These are phyloP conservation scores for Gynochthodes officinalis DNA, from an alignment of 257 asterid genomes.

Conservation along the genomic window DNA sequence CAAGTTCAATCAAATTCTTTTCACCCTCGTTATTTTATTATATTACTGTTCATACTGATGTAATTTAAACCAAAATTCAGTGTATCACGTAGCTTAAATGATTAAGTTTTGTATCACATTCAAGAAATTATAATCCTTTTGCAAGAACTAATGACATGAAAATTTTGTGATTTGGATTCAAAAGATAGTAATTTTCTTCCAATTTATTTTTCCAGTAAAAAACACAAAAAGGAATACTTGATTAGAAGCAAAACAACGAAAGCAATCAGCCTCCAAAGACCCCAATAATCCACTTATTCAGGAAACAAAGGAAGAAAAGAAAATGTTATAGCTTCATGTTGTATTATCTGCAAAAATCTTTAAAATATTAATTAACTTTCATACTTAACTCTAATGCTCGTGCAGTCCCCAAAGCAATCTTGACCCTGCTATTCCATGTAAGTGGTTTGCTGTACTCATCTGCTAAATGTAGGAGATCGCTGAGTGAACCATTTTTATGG, in stretches of 20 bases:
- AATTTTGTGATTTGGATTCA: not conserved
- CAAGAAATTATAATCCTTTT: not conserved
- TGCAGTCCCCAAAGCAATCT: constrained; percentile 94
- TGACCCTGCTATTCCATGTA: constrained; percentile 89
- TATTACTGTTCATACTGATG: no score
- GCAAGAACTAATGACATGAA: not conserved
- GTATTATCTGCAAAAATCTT: not conserved
- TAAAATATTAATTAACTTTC: not conserved
- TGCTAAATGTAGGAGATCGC: constrained; percentile 69
- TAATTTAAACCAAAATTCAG: not conserved
- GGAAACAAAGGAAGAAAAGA: not conserved
- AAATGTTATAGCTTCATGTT: not conserved
- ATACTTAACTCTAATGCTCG: constrained; percentile 83
- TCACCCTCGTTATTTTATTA: no score
- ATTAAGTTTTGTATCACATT: not conserved
- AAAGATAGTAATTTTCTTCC: not conserved
- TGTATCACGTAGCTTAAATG: not conserved
- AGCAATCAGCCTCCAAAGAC: not conserved
- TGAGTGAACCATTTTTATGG: constrained; percentile 72
- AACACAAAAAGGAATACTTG: not conserved
- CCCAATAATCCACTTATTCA: not conserved
- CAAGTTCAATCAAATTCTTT: not conserved
- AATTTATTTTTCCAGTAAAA: not conserved
- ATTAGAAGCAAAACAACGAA: not conserved
- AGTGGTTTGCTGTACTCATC: constrained; percentile 78